Evolutionary conservation across 2,329 filamentous ascomycete genomes (phyloP), one percentile per base, ranked within the genome.

Genomic region (Claviceps cyperi): DNA sequence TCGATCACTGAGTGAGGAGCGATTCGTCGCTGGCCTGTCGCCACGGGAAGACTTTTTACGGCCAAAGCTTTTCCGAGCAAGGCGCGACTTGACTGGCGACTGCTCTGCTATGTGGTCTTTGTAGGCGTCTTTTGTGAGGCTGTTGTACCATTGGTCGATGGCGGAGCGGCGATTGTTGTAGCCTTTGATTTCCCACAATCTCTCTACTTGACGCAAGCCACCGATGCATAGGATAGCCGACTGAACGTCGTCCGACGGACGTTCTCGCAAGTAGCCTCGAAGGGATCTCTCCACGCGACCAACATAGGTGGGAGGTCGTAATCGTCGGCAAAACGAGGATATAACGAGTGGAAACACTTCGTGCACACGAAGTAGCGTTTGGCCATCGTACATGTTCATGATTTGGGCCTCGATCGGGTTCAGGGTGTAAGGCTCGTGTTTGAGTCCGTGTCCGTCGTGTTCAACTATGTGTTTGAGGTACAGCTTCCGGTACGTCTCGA

Each of bases 101-200:
- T 43, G 51, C 36, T 74, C 73, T 5, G 53, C 62, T 48, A 52
- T 50, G 14, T 57, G 52, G 8, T 73, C 73, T 52, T 68, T 73
- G 2, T 11, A 32, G 28, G 69, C 67, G 9, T 73, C 73, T 52
- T 68, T 73, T 1, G 69, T 68, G 8, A 83, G 62, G 17, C 66
- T 69, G 40, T 70, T 69, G 59, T 76, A 80, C 78, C 78, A 83
- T 5, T 59, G 65, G 57, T 83, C 80, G 15, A 83, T 79, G 1
- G 75, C 74, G 19, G 69, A 69, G 51, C 78, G 71, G 35, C 80
- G 70, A 48, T 68, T 69, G 58, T 80, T 83, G 62, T 83, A 83
- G 1, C 79, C 78, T 57, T 81, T 81, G 39, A 80, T 78, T 58
- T 82, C 78, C 80, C 80, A 83, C 37, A 83, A 71, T 43, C 74